A percentile compares a stretch with the other conserved stretches of the same genome.
These are phyloP conservation scores for Ceratobasidium sp. DNA, from an alignment of 1,284 basidiomycete genomes.

Conservation along the genomic window DNA sequence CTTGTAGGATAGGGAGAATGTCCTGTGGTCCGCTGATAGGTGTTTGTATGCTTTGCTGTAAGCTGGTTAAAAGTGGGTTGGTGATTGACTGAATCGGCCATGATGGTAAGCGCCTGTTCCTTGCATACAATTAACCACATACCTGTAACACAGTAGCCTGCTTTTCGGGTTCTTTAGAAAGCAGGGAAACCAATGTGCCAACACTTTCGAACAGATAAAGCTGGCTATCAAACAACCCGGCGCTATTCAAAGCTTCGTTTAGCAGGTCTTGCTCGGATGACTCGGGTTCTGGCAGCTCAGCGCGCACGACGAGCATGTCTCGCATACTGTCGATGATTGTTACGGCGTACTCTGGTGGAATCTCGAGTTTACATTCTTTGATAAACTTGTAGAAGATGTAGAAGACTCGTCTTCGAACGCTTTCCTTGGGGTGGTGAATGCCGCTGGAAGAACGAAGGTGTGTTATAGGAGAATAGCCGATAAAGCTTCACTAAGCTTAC, in stretches of 20 bases:
- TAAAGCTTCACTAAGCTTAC: slow-evolving; percentile 62
- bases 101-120: slow-evolving; percentile 4
- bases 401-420: slow-evolving; percentile 84
- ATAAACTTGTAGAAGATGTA: slow-evolving; percentile 97
- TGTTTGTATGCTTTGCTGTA: slow-evolving; percentile 75
- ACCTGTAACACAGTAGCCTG: slow-evolving; percentile 77
- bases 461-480: background rate
- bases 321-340: slow-evolving; percentile 82
- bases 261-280: slow-evolving; percentile 65
- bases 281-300: slow-evolving; percentile 70
- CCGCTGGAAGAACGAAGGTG: slow-evolving; percentile 69
- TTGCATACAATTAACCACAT: slow-evolving; percentile 1
- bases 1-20: slow-evolving; percentile 81
- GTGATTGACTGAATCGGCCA: slow-evolving; percentile 69
- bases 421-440: slow-evolving; percentile 82
- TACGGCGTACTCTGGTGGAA: slow-evolving; percentile 79
- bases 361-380: slow-evolving; percentile 84
- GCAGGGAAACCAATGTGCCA: slow-evolving; percentile 85
- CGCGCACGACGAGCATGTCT: slow-evolving; percentile 75
- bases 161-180: slow-evolving; percentile 72
- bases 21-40: slow-evolving; percentile 69
- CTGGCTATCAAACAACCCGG: slow-evolving; percentile 88
- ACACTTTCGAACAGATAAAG: slow-evolving; percentile 95
- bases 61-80: slow-evolving; percentile 83
- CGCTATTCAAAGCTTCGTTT: slow-evolving; percentile 82